Percentiles rank a stretch among this genome's conserved stretches.
phyloP scores from a whole-genome alignment of 2,329 filamentous ascomycete species.

The Hypoxylon sp. region DNA sequence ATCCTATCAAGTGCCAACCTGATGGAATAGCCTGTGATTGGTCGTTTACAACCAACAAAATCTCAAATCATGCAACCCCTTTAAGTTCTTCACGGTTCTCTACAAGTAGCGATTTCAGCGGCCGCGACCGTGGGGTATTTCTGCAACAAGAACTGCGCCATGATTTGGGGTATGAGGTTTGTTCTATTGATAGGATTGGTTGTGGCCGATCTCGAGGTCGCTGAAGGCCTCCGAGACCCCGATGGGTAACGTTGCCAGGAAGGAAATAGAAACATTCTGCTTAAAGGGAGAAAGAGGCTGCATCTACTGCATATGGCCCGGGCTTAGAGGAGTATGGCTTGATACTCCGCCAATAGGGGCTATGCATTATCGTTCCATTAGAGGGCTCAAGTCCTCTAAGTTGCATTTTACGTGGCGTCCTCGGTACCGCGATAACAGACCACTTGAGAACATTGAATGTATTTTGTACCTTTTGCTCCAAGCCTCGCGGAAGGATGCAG shows the following conservation, averaged over 20 bases:
- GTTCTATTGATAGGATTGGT: constrained; percentile 14
- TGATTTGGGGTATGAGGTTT: not conserved
- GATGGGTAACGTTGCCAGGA: not conserved
- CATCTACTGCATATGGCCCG: not conserved
- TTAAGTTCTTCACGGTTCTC: not conserved
- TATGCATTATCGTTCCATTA: constrained; percentile 17
- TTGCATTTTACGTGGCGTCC: too few relatives aligned
- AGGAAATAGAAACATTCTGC: not conserved
- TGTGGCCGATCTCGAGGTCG: not conserved
- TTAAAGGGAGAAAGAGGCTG: constrained; percentile 1
- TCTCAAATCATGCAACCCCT: constrained; percentile 22
- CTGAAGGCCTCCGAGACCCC: not conserved
- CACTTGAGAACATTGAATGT: not conserved
- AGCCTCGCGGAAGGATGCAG: constrained; percentile 11
- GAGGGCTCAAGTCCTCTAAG: not conserved
- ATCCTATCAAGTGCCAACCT: constrained; percentile 11
- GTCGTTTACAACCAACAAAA: constrained; percentile 31
- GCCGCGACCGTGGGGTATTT: not conserved
- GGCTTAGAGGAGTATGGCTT: not conserved
- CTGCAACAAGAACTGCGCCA: constrained; percentile 11
- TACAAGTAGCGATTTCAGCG: not conserved
- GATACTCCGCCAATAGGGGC: constrained; percentile 14
- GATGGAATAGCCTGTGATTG: constrained; percentile 33
- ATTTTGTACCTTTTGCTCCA: not conserved
- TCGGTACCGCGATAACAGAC: not conserved